Base-by-base conservation (phyloP, 2,329 filamentous ascomycete species). In the Penicillium thymicola region DNA sequence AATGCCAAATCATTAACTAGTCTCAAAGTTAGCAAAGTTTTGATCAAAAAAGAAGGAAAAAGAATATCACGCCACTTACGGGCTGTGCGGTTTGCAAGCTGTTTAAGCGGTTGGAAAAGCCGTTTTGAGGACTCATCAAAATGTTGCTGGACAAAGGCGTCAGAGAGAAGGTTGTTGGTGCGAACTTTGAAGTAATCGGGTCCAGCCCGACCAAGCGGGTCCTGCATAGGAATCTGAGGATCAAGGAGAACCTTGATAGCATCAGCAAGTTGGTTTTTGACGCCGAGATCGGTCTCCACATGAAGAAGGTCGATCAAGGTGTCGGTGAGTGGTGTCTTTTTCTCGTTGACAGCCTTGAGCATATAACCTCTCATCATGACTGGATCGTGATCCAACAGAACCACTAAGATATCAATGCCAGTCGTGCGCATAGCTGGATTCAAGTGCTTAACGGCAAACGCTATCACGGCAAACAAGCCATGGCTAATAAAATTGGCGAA, bases 181-280 rank as follows among this genome's bases (percentile, higher is more conserved):
- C 85, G 81, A 61, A 83, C 76, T 72, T 91, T 87, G 37, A 85
- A 78, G 64, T 88, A 85, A 57, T 94, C 90, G 61, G 83, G 84
- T 58, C 88, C 89, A 36, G 81, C 81, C 63, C 83, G 79, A 61
- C 76, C 72, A 70, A 87, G 86, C 1, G 80, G 79, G 59, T 86
- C 80, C 37, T 83, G 84, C 55, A 81, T 74, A 49, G 81, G 81
- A 47, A 85, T 73, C 74, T 86, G 76, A 70, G 91, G 81, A 63
- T 97, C 94, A 36, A 99, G 82, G 11, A 99, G 80, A 23, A 97
- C 89, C 75, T 96, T 97, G 71, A 99, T 88, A 8, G 93, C 91
- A 76, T 99, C 94, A 3, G 92, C 92, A 68, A 97, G 88, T 72
- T 97, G 94, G 28, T 91, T 92, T 75, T 96, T 97, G 60, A 97